A percentile compares a stretch with the other conserved stretches of the same genome.
Conservation (phyloP, 768 basidiomycete species). For the Termitomyces sp. region DNA sequence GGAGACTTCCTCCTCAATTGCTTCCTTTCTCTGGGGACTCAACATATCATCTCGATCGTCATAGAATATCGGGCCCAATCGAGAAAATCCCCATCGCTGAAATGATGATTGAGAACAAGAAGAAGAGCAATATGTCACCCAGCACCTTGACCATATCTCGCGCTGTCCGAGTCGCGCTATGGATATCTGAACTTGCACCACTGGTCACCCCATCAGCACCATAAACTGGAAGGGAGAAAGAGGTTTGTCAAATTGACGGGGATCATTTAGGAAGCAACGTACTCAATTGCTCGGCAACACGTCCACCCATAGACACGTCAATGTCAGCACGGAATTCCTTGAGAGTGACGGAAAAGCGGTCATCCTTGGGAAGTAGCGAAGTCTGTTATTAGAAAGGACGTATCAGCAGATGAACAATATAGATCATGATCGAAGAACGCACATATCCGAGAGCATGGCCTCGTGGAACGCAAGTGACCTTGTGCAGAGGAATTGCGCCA, state of each 20-base stretch:
- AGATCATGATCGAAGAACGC: constrained; percentile 22
- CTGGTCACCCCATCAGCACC: constrained; percentile 86
- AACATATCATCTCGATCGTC: constrained; percentile 65
- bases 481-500: constrained; percentile 95
- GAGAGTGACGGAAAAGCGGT: constrained; percentile 63
- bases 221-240: constrained; percentile 51
- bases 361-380: constrained; percentile 70
- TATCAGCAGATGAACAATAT: background rate
- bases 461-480: constrained; percentile 95
- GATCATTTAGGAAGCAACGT: constrained; percentile 17
- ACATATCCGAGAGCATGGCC: constrained; percentile 90
- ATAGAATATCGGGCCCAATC: constrained; percentile 79
- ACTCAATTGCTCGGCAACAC: constrained; percentile 92
- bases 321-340: constrained; percentile 78
- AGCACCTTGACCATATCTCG: constrained; percentile 85
- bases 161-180: constrained; percentile 73
- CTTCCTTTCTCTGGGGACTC: constrained; percentile 70
- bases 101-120: background rate
- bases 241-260: background rate
- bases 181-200: constrained; percentile 87
- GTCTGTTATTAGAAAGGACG: constrained; percentile 39
- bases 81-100: constrained; percentile 78
- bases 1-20: constrained; percentile 86
- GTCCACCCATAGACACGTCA: constrained; percentile 91
- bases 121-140: background rate